Evolutionary conservation across 441 rosid species (phyloP), one percentile per base, ranked within the genome.

Genomic region (Erodium chrysanthum): DNA sequence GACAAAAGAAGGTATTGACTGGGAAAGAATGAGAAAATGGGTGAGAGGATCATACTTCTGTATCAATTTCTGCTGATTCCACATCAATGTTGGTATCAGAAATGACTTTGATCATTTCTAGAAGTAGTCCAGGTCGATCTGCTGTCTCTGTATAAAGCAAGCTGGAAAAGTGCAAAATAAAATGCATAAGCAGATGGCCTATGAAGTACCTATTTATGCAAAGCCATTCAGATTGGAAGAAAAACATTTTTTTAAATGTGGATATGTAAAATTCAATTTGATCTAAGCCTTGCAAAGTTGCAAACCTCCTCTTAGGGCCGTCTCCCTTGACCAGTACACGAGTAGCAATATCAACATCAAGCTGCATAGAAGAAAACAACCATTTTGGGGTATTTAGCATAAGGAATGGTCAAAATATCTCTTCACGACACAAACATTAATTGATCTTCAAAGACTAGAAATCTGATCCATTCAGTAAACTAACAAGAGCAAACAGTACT

Each of bases 281-380:
- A 61, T 73, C 67, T 64, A 67, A 74, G 61, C 65, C 62, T 14
- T 22, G 21, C 21, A 27, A 65, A 72, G 62, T 69, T 66, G 18
- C 46, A 77, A 76, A 92, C 97, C 98, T 93, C 79, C 84, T 84
- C 82, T 85, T 86, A 12, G 91, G 95, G 66, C 97, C 97, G 71
- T 89, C 96, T 68, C 82, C 89, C 79, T 82, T 81, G 69, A 93
- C 84, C 66, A 65, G 78, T 69, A 93, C 67, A 72, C 76, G 95
- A 56, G 98, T 93, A 15, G 95, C 83, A 29, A 93, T 77, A 75
- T 93, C 97, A 5, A 93, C 86, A 77, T 93, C 98, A 81, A 86
- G 84, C 98, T 93, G 91, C 64, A 44, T 5, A 12, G 50, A 44
- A 44, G 50, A 44, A 44, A 44, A 44, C 50, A 44, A 44, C 12